Conservation (phyloP, 257 asterid genomes). For the Nicotiana noctiflora region DNA sequence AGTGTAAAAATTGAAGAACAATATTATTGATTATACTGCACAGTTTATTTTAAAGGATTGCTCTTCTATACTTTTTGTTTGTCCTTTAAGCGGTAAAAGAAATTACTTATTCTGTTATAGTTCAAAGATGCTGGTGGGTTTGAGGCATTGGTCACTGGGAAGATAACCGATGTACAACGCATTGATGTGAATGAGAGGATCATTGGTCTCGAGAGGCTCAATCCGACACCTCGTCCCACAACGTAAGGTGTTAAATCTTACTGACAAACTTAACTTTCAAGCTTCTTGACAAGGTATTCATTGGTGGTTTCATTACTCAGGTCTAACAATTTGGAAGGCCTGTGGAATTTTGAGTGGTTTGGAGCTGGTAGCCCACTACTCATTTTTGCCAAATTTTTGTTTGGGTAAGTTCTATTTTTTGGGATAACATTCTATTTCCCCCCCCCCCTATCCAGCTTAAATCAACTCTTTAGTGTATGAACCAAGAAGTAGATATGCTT, state of each 20-base stretch:
- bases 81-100: not conserved
- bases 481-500: not conserved
- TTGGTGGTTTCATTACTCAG: constrained; percentile 37
- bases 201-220: constrained; percentile 72
- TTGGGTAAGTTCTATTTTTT: constrained; percentile 41
- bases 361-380: constrained; percentile 72
- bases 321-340: constrained; percentile 65
- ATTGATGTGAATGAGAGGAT: constrained; percentile 77
- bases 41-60: not conserved
- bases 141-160: constrained; percentile 65
- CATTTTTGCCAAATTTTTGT: constrained; percentile 49
- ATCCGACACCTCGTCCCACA: constrained; percentile 87
- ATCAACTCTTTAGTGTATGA: not conserved
- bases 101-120: constrained; percentile 22
- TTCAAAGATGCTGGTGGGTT: constrained; percentile 81
- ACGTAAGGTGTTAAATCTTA: constrained; percentile 54
- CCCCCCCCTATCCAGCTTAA: not conserved
- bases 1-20: not conserved
- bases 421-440: not conserved
- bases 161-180: constrained; percentile 45
- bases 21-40: not conserved
- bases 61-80: not conserved
- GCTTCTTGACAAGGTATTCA: not conserved
- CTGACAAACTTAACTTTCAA: not conserved
- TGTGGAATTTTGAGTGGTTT: constrained; percentile 75